Percentiles rank a stretch among this genome's conserved stretches.
phyloP scores from a whole-genome alignment of 352 stramenopile genomes.

The Globisporangium paroecandrum region DNA sequence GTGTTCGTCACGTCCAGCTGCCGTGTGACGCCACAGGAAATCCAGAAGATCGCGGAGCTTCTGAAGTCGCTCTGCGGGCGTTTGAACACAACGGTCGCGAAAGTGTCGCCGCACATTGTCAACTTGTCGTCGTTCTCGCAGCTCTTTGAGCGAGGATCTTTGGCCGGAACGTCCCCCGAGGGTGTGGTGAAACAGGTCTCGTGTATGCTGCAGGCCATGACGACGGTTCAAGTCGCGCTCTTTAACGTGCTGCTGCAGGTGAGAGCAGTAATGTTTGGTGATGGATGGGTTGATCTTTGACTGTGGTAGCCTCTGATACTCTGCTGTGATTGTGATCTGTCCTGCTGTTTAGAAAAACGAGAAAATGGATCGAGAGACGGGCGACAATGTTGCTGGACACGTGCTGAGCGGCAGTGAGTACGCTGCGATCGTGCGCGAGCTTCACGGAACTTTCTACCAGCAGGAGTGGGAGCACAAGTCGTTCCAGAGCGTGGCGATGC shows the following conservation, averaged over 20 bases:
- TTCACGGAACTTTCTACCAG: conserved; percentile 64
- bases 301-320: neutral
- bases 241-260: conserved; percentile 54
- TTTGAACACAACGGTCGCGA: conserved; percentile 53
- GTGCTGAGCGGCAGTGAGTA: conserved; percentile 44
- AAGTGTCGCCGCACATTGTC: conserved; percentile 80
- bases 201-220: conserved; percentile 75
- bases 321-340: neutral
- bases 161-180: conserved; percentile 59
- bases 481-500: conserved; percentile 74
- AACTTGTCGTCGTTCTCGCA: conserved; percentile 75
- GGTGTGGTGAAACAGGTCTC: conserved; percentile 69
- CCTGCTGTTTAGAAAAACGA: conserved; percentile 31
- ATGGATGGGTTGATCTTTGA: neutral
- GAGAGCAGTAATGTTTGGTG: neutral
- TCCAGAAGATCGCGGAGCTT: conserved; percentile 45
- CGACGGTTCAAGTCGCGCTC: conserved; percentile 63
- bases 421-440: conserved; percentile 43
- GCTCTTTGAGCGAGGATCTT: conserved; percentile 64
- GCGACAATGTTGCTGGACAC: conserved; percentile 36
- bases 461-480: conserved; percentile 64
- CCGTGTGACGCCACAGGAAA: conserved; percentile 46
- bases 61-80: conserved; percentile 56
- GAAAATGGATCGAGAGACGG: conserved; percentile 65
- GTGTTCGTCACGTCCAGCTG: conserved; percentile 62